A percentile compares a stretch with the other conserved stretches of the same genome.
phyloP scores from a whole-genome alignment of 306 rosid genomes.

The Cucumis melo region DNA sequence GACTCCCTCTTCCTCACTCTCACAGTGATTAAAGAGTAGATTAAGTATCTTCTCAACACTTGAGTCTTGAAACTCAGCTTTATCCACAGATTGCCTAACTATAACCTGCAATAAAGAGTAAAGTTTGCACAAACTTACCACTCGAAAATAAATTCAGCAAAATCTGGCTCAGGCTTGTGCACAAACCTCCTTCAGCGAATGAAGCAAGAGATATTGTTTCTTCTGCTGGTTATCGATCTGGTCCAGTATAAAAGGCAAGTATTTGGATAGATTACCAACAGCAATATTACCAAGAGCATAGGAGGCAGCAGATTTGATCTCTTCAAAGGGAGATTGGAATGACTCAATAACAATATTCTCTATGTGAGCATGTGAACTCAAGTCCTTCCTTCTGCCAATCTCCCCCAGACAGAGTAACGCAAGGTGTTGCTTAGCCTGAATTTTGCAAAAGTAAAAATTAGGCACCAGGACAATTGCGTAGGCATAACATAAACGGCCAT shows the following conservation, averaged over 20 bases:
- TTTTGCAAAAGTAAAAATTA: conserved; percentile 11
- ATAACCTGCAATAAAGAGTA: conserved; percentile 47
- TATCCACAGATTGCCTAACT: conserved; percentile 93
- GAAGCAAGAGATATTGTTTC: conserved; percentile 95
- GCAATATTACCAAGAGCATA: conserved; percentile 99
- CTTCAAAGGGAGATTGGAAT: conserved; percentile 97
- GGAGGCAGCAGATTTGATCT: conserved; percentile 98
- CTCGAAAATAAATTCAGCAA: not conserved
- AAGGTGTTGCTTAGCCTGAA: conserved; percentile 95
- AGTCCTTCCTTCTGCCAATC: conserved; percentile 96
- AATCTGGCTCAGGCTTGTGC: conserved; percentile 5
- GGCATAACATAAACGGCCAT: not conserved
- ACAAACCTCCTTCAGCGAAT: conserved; percentile 91
- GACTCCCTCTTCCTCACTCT: conserved; percentile 98
- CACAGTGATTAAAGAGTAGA: conserved; percentile 90
- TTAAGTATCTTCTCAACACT: conserved; percentile 95
- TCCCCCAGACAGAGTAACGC: conserved; percentile 89
- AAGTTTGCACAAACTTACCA: conserved; percentile 6
- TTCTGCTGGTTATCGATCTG: conserved; percentile 99
- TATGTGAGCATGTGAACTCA: conserved; percentile 67
- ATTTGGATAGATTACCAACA: conserved; percentile 91
- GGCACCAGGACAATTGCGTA: not conserved
- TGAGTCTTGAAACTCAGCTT: conserved; percentile 85
- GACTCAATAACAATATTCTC: conserved; percentile 96
- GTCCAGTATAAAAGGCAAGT: conserved; percentile 94